phyloP scores from a whole-genome alignment of 192 early-diverging fungal species.

The Paraglomus brasilianum region DNA sequence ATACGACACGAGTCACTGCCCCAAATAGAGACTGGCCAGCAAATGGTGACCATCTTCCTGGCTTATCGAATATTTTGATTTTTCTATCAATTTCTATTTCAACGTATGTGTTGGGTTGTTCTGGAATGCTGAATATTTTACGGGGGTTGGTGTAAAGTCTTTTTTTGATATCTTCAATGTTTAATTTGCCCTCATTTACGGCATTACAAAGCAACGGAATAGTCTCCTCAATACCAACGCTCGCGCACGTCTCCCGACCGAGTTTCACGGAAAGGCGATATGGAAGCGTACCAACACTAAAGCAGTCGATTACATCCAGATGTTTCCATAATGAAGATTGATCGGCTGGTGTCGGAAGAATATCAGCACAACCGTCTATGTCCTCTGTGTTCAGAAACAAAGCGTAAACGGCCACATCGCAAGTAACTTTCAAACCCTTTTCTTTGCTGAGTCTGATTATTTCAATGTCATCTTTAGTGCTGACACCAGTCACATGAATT shows the following conservation, averaged over 20 bases:
- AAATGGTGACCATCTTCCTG: constrained; percentile 60
- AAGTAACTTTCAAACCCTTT: constrained; percentile 83
- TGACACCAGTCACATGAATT: constrained; percentile 89
- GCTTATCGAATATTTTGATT: constrained; percentile 43
- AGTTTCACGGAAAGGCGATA: constrained; percentile 57
- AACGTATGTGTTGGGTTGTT: constrained; percentile 89
- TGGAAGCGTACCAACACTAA: constrained; percentile 78
- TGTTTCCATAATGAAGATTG: constrained; percentile 82
- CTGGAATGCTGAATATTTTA: constrained; percentile 88
- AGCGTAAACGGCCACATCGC: constrained; percentile 89
- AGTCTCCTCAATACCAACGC: constrained; percentile 63
- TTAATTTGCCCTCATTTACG: constrained; percentile 74
- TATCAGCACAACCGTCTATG: constrained; percentile 35
- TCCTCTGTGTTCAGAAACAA: constrained; percentile 70
- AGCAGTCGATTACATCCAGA: constrained; percentile 84
- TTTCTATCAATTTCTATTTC: constrained; percentile 89
- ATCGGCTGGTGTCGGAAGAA: constrained; percentile 54
- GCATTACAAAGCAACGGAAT: constrained; percentile 81
- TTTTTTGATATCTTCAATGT: constrained; percentile 71
- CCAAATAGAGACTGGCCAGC: constrained; percentile 62
- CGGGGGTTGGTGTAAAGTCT: constrained; percentile 84
- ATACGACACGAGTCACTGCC: constrained; percentile 85
- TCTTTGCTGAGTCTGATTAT: constrained; percentile 86
- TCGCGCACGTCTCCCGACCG: constrained; percentile 41
- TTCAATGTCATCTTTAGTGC: constrained; percentile 74